Evolutionary conservation across 345 rosid species (phyloP).

Genomic region (Aethionema arabicum): DNA sequence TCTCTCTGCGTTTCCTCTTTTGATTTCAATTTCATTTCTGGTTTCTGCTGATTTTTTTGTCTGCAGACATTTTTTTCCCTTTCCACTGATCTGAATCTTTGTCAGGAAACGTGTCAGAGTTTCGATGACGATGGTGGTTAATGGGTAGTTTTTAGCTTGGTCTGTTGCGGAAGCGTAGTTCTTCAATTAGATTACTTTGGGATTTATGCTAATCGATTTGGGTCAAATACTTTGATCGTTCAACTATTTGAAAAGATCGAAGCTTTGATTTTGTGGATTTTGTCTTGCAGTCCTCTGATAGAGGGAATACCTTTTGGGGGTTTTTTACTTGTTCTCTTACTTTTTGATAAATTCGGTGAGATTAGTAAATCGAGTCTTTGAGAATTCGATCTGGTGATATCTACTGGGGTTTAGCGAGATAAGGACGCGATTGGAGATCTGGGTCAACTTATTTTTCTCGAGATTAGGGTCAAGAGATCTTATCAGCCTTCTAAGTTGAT

Average conservation of each 20-base stretch:
- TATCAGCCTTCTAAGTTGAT: neutral
- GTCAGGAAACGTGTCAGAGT: slow-evolving; percentile 24
- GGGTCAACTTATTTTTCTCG: slow-evolving; percentile 27
- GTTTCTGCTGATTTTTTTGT: slow-evolving; percentile 14
- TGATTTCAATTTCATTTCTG: neutral
- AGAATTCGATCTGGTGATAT: slow-evolving; percentile 24
- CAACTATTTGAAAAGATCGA: slow-evolving; percentile 1
- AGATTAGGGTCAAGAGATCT: slow-evolving; percentile 23
- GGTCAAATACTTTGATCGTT: slow-evolving; percentile 23
- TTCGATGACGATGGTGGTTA: slow-evolving; percentile 21
- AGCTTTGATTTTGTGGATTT: neutral
- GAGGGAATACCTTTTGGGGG: neutral
- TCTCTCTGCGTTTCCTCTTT: slow-evolving; percentile 6
- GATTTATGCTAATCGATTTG: slow-evolving; percentile 9
- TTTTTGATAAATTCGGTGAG: neutral
- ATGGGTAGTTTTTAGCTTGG: slow-evolving; percentile 3
- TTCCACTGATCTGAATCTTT: slow-evolving; percentile 30
- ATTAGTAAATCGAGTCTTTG: slow-evolving; percentile 14
- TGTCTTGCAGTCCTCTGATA: slow-evolving; percentile 1
- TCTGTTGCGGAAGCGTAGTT: slow-evolving; percentile 11
- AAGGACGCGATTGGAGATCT: slow-evolving; percentile 27
- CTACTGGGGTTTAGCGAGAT: slow-evolving; percentile 6
- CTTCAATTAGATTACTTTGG: slow-evolving; percentile 18
- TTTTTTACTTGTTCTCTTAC: slow-evolving; percentile 11
- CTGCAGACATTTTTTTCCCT: neutral